Base-by-base conservation (phyloP, 768 basidiomycete species). In the Crucibulum laeve region DNA sequence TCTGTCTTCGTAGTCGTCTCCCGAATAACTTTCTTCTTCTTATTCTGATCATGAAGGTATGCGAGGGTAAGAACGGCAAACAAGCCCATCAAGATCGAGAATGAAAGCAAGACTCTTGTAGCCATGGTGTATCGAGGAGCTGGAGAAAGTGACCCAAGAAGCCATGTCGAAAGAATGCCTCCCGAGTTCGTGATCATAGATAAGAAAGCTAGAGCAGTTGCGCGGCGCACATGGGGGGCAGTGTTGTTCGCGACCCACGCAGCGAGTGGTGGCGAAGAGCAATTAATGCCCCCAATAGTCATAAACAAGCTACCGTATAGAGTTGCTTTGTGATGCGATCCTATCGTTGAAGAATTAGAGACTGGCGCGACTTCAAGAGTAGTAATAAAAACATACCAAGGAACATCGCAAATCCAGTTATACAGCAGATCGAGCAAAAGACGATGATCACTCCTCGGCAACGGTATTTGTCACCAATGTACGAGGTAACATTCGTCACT, bases 371-470 rank as follows among this genome's bases (percentile, higher is more conserved):
- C n/a, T n/a, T n/a, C n/a, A n/a, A n/a, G n/a, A n/a, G n/a, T n/a
- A n/a, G n/a, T n/a, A n/a, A n/a, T n/a, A n/a, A n/a, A n/a, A 24
- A 40, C 70, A 18, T 48, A 77, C 79, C 69, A 26, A 78, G 64
- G 60, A 76, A 80, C 60, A 80, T 69, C n/a, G 64, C 56, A 53
- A 80, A 80, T 0, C 82, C 81, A 14, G 73, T 66, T 10, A 71
- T 46, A 41, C 62, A 65, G 2, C 77, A 47, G 18, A 74, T 2
- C 8, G 69, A 66, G 23, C 66, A 67, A 42, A 79, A 59, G 21
- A 79, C 73, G 4, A 62, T 56, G 3, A 70, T 63, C 6, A 68
- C 44, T 1, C 77, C 79, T 38, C 80, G 77, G 44, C 69, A 73
- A 35, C 53, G 66, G 49, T 73, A 79, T 1, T 60, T 62, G 48